Base-by-base conservation (phyloP, 192 early-diverging fungal species). In the Coemansia sp. region DNA sequence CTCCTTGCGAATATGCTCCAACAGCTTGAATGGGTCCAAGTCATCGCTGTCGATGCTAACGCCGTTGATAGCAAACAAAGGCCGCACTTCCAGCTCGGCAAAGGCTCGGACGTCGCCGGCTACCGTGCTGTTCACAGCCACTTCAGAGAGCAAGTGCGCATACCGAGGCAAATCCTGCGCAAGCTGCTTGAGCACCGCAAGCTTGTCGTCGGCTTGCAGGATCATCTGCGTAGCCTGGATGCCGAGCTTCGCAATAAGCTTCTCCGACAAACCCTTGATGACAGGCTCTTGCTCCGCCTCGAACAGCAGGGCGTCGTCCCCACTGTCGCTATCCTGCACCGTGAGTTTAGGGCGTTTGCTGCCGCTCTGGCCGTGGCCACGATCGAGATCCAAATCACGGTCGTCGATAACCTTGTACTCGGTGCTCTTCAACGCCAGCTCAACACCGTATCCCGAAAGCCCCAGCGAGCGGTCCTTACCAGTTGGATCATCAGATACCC, bases 391-490 rank as follows among this genome's bases (percentile, higher is more conserved):
- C 10, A 81, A 46, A 47, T 90, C 86, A 23, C 96, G 90, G 76
- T 99, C 97, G 68, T 99, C 97, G 43, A 92, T 91, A 19, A 95
- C 95, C 76, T 93, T 91, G 82, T 99, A 99, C 72, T 99, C 98
- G 8, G 94, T 95, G 60, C 88, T 97, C 80, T 99, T 99, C n/a
- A 99, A 68, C 13, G 89, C 91, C 42, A 99, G 84, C 74, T 95
- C 95, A 9, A 95, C 94, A 3, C 96, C 95, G 65, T 97, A 99
- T 63, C 98, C 98, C 11, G 90, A 76, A 30, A 99, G 76, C 11
- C 84, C 69, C 23, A 95, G 43, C n/a, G 43, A 3, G 46, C 57
- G 10, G 28, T 53, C 23, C 26, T 53, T 32, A 11, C 28, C 5
- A 2, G 21, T 0, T 11, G 17, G 11, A 1, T 28, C 17, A 2